Conservation (phyloP, 2,329 filamentous ascomycete genomes). For the Apiospora arundinis region DNA sequence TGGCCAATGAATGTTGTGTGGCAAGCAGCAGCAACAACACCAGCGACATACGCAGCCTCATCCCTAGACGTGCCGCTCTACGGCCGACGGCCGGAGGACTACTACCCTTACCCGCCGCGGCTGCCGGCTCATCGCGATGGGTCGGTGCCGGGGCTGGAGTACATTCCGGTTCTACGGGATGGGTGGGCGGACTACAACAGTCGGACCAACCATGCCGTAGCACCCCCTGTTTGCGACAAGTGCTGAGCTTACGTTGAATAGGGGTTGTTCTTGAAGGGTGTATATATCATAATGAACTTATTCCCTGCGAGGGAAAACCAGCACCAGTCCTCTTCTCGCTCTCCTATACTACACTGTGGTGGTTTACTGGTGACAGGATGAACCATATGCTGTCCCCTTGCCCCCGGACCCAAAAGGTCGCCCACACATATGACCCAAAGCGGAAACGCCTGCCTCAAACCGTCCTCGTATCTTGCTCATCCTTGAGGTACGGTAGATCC, state of each 20-base stretch:
- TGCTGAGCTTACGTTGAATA: neutral
- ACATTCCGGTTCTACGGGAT: neutral
- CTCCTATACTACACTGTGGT: neutral
- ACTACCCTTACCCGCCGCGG: conserved; percentile 12
- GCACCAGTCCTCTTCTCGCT: neutral
- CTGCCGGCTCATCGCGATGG: neutral
- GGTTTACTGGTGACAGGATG: neutral
- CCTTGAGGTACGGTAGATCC: neutral
- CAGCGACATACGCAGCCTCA: neutral
- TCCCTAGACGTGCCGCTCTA: neutral
- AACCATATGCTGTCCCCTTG: neutral
- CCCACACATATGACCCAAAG: neutral
- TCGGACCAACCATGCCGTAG: conserved; percentile 5
- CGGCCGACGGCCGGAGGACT: conserved; percentile 23
- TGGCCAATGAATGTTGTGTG: neutral
- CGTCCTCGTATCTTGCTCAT: neutral
- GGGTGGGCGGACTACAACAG: neutral
- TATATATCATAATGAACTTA: neutral
- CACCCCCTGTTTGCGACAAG: neutral
- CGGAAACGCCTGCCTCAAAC: neutral
- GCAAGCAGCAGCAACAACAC: neutral
- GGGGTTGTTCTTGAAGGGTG: neutral
- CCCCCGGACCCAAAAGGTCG: neutral
- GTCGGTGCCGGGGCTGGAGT: neutral
- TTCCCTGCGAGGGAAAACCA: neutral